A percentile compares a stretch with the other conserved stretches of the same genome.
phyloP scores from a whole-genome alignment of 257 asterid genomes.

The Orobanche coerulescens region DNA sequence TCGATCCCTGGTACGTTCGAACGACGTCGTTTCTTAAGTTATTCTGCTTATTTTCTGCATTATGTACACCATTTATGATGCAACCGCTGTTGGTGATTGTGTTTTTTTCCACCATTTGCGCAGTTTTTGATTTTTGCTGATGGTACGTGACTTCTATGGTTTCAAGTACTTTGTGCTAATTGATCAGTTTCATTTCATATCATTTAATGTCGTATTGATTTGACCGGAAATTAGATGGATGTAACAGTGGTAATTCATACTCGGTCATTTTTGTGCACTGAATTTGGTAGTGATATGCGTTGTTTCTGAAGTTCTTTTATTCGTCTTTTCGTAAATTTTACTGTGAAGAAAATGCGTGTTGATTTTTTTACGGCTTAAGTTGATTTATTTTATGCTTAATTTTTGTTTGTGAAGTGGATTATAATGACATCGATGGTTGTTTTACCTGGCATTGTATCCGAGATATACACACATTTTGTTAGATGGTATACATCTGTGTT shows the following conservation, averaged over 20 bases:
- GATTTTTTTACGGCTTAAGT: slow-evolving; percentile 12
- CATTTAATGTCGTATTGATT: not conserved
- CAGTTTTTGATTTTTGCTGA: slow-evolving; percentile 20
- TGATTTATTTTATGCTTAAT: not conserved
- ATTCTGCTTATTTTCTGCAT: not conserved
- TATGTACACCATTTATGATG: slow-evolving; percentile 17
- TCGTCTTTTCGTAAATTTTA: not conserved
- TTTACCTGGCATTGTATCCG: slow-evolving; percentile 5
- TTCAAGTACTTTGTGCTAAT: slow-evolving; percentile 4
- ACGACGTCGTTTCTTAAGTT: slow-evolving; percentile 19
- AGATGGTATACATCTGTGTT: not conserved
- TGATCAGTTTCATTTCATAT: slow-evolving; percentile 14
- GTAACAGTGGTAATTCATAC: slow-evolving; percentile 16
- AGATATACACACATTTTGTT: not conserved
- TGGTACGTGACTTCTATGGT: slow-evolving; percentile 13
- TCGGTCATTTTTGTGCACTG: slow-evolving; percentile 1
- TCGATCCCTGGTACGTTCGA: slow-evolving; percentile 34
- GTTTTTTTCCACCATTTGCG: not conserved
- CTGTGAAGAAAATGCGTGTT: slow-evolving; percentile 19
- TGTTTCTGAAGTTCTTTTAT: slow-evolving; percentile 6
- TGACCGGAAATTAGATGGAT: slow-evolving; percentile 18
- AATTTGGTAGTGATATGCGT: slow-evolving; percentile 7
- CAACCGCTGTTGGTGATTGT: not conserved
- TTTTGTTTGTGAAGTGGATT: slow-evolving; percentile 13
- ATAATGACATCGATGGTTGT: not conserved